Evolutionary conservation across 441 rosid genomes (phyloP).

Genomic region (Mallotus japonicus): DNA sequence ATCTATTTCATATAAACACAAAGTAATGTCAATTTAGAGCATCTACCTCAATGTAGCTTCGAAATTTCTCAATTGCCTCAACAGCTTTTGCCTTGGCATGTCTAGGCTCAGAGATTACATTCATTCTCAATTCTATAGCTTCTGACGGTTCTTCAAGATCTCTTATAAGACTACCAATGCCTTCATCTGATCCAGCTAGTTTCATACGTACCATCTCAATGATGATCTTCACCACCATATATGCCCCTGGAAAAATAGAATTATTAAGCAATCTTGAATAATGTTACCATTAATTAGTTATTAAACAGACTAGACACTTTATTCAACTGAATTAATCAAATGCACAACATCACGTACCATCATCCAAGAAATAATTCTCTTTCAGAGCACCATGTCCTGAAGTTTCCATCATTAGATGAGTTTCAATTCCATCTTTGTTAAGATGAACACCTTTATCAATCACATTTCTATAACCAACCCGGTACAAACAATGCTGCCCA

Average conservation of each 20-base stretch:
- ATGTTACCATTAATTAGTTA: too few relatives aligned
- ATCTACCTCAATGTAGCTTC: slow-evolving; percentile 59
- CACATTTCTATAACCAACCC: slow-evolving; percentile 91
- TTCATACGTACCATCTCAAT: slow-evolving; percentile 86
- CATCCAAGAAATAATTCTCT: slow-evolving; percentile 88
- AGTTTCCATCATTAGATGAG: slow-evolving; percentile 96
- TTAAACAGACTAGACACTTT: too few relatives aligned
- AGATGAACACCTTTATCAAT: slow-evolving; percentile 81
- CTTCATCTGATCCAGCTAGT: slow-evolving; percentile 54
- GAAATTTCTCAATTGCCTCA: slow-evolving; percentile 71
- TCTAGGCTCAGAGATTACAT: slow-evolving; percentile 60
- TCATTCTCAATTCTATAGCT: slow-evolving; percentile 63
- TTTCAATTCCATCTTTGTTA: slow-evolving; percentile 67
- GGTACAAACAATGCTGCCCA: slow-evolving; percentile 80
- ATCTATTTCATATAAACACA: not conserved
- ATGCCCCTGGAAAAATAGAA: slow-evolving; percentile 51
- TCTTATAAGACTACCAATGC: slow-evolving; percentile 66
- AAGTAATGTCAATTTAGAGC: too few relatives aligned
- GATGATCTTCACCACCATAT: slow-evolving; percentile 83
- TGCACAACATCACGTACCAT: slow-evolving; percentile 43
- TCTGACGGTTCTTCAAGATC: slow-evolving; percentile 78
- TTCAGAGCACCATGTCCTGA: slow-evolving; percentile 95
- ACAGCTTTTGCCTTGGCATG: slow-evolving; percentile 61
- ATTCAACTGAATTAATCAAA: not conserved
- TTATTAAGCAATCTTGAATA: too few relatives aligned